phyloP scores from a whole-genome alignment of 1,139 yeast species.

The Suhomyces wounanorum region DNA sequence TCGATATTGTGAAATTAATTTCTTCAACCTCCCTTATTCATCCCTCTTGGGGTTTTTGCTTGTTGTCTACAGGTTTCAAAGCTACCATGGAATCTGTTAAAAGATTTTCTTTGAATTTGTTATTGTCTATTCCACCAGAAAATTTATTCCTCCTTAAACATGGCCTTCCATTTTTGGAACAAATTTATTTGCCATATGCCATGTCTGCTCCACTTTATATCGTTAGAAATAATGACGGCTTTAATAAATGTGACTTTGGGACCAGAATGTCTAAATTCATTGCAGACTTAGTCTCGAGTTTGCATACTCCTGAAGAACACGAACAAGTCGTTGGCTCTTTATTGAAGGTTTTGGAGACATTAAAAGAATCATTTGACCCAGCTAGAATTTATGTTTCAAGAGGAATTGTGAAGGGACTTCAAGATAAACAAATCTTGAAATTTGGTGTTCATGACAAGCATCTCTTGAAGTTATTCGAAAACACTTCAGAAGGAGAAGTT shows the following conservation, averaged over 20 bases:
- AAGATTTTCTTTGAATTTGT: constrained; percentile 58
- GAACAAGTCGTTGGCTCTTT: constrained; percentile 28
- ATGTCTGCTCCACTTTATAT: constrained; percentile 66
- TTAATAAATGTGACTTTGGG: constrained; percentile 58
- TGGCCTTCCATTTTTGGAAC: constrained; percentile 50
- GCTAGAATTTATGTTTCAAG: constrained; percentile 62
- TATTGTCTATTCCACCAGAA: constrained; percentile 53
- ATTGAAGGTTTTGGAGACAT: constrained; percentile 47
- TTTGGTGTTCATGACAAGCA: constrained; percentile 35
- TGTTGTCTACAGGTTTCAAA: constrained; percentile 72
- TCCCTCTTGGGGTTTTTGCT: constrained; percentile 73
- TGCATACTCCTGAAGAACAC: constrained; percentile 31
- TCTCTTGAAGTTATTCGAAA: constrained; percentile 51
- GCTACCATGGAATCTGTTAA: constrained; percentile 83
- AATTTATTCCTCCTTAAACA: constrained; percentile 53
- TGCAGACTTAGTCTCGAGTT: constrained; percentile 40
- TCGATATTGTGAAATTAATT: constrained; percentile 61
- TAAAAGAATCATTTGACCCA: constrained; percentile 65
- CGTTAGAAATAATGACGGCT: constrained; percentile 30
- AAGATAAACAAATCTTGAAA: constrained; percentile 22
- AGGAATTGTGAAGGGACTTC: constrained; percentile 60
- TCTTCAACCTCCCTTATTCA: constrained; percentile 53
- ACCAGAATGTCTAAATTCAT: constrained; percentile 52
- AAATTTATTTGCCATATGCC: constrained; percentile 60
- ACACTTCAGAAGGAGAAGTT: constrained; percentile 61